Percentiles rank a stretch among this genome's conserved stretches.
Conservation (phyloP, 495 filamentous ascomycete genomes). For the Hypoxylon cercidicola region DNA sequence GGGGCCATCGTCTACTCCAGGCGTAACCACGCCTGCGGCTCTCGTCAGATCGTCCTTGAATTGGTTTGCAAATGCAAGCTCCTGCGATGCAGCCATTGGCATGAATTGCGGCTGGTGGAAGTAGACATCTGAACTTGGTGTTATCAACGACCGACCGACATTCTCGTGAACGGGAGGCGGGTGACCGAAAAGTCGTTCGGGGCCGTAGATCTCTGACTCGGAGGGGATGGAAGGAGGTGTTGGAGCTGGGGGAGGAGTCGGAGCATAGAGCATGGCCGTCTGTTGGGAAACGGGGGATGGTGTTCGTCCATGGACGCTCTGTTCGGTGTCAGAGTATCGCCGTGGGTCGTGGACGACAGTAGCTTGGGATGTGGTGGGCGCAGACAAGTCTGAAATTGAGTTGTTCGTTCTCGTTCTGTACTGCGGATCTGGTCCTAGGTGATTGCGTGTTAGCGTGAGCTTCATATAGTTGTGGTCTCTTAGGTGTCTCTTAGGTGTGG, state of each 20-base stretch:
- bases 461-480: neutral
- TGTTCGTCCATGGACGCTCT: slow-evolving; percentile 1
- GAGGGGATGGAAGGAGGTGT: slow-evolving; percentile 47
- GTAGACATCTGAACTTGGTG: slow-evolving; percentile 37
- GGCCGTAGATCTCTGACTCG: slow-evolving; percentile 50
- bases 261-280: slow-evolving; percentile 47
- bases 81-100: slow-evolving; percentile 45
- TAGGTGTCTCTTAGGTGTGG: too few relatives aligned
- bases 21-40: slow-evolving; percentile 57
- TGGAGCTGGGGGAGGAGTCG: slow-evolving; percentile 44
- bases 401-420: slow-evolving; percentile 7
- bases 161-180: slow-evolving; percentile 20
- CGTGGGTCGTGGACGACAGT: slow-evolving; percentile 34
- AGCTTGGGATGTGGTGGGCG: slow-evolving; percentile 25
- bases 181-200: slow-evolving; percentile 47
- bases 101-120: slow-evolving; percentile 45
- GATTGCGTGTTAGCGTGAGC: slow-evolving; percentile 15
- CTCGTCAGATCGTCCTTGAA: slow-evolving; percentile 57
- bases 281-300: slow-evolving; percentile 36
- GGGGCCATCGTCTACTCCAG: slow-evolving; percentile 59
- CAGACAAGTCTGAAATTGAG: slow-evolving; percentile 10
- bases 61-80: slow-evolving; percentile 46
- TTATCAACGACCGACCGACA: slow-evolving; percentile 37
- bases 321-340: slow-evolving; percentile 22
- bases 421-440: slow-evolving; percentile 23